Conservation (phyloP, 2,329 filamentous ascomycete genomes). For the Colletotrichum falcatum region DNA sequence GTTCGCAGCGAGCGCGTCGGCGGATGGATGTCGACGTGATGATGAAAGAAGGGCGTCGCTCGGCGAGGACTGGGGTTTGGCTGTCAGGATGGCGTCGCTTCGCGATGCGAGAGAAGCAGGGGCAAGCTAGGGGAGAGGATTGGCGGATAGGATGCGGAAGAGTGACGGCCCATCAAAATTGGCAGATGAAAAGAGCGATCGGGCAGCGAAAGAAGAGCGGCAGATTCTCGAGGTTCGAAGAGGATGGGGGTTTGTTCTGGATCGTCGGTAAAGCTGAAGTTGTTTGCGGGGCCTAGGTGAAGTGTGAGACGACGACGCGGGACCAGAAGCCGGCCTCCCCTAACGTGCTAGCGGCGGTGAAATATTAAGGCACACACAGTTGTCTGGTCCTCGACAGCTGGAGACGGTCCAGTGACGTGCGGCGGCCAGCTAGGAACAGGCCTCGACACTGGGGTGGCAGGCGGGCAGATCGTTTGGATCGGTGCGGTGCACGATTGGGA, state of each 20-base stretch:
- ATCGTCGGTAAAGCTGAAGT: constrained; percentile 42
- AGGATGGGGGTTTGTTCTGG: constrained; percentile 30
- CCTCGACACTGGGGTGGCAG: constrained; percentile 27
- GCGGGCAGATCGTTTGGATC: constrained; percentile 15
- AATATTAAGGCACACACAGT: constrained; percentile 37
- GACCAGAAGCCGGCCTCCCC: constrained; percentile 40
- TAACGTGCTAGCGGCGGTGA: constrained; percentile 41
- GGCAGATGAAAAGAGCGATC: constrained; percentile 23
- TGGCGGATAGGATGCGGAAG: constrained; percentile 28
- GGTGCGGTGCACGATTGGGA: constrained; percentile 8
- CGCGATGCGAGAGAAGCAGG: constrained; percentile 30
- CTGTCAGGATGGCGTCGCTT: constrained; percentile 35
- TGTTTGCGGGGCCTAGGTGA: constrained; percentile 43
- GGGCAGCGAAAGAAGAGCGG: constrained; percentile 33
- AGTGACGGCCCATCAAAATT: constrained; percentile 33
- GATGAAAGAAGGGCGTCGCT: constrained; percentile 38
- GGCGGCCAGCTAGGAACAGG: constrained; percentile 37
- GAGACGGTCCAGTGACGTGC: constrained; percentile 38
- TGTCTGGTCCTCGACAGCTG: constrained; percentile 38
- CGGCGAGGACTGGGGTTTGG: constrained; percentile 35
- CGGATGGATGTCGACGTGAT: constrained; percentile 36
- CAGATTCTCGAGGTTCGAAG: constrained; percentile 32
- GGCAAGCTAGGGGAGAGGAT: constrained; percentile 28
- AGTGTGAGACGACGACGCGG: constrained; percentile 42
- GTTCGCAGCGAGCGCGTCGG: constrained; percentile 35